Percentiles rank a stretch among this genome's conserved stretches.
These are phyloP conservation scores for Colletotrichum magnum DNA, from an alignment of 2,329 filamentous ascomycete genomes.

Conservation along the genomic window DNA sequence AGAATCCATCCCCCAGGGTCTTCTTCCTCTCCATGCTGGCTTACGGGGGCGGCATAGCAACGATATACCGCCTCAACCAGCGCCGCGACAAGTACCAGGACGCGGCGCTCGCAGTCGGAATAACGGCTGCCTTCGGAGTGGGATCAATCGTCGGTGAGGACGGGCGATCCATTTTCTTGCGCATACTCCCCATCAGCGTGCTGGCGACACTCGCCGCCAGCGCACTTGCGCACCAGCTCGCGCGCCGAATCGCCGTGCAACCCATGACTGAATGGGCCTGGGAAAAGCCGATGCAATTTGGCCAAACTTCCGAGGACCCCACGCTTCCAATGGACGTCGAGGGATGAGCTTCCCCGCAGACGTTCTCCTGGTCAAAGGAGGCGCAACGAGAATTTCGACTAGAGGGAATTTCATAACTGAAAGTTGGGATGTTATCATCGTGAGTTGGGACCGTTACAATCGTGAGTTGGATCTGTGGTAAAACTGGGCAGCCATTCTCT, in stretches of 20 bases:
- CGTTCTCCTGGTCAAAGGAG: no score
- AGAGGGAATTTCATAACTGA: no score
- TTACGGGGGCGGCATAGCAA: not conserved
- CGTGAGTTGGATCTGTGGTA: no score
- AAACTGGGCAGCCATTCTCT: no score
- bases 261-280: no score
- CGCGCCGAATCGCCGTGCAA: not conserved
- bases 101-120: not conserved
- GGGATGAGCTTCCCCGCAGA: no score
- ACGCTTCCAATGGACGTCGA: no score
- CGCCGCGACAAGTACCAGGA: not conserved
- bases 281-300: no score
- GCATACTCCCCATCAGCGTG: not conserved
- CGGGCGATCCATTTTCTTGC: not conserved
- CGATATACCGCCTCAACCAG: not conserved
- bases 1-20: not conserved
- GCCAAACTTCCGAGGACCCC: no score
- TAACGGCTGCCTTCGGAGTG: not conserved
- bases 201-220: not conserved
- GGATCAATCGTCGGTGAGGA: not conserved
- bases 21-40: not conserved
- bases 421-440: no score
- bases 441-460: no score
- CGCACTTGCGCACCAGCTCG: not conserved
- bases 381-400: no score